A percentile compares a stretch with the other conserved stretches of the same genome.
phyloP scores from a whole-genome alignment of 108 stramenopile species.

The Stephanodiscus triporus region DNA sequence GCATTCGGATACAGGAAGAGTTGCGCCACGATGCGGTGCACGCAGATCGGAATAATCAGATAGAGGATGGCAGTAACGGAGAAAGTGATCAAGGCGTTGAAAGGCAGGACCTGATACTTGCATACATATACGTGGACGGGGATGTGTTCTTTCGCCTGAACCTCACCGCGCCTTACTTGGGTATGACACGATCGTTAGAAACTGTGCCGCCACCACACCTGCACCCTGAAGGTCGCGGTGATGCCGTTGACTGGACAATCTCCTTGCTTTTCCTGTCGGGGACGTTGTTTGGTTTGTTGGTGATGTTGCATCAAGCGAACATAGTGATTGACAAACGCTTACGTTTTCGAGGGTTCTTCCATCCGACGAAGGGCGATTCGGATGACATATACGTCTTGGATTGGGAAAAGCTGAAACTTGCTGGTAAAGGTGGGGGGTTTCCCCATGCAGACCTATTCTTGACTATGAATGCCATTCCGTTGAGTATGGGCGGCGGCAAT shows the following conservation, averaged over 20 bases:
- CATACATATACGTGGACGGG: conserved; percentile 78
- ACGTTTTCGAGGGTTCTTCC: conserved; percentile 42
- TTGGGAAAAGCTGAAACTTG: conserved; percentile 3
- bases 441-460: conserved; percentile 34
- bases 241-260: conserved; percentile 52
- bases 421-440: conserved; percentile 37
- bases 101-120: conserved; percentile 26
- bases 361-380: conserved; percentile 28
- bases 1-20: conserved; percentile 42
- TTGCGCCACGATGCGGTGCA: conserved; percentile 7
- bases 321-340: conserved; percentile 43
- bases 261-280: conserved; percentile 40
- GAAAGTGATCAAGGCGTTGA: conserved; percentile 6
- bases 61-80: conserved; percentile 15
- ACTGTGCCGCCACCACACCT: conserved; percentile 44
- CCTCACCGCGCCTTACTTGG: conserved; percentile 70
- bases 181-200: conserved; percentile 21
- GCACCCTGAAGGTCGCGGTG: conserved; percentile 42
- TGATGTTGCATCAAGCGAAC: conserved; percentile 48
- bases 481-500: conserved; percentile 40
- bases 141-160: conserved; percentile 70
- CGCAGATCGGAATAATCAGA: conserved; percentile 39
- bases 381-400: conserved; percentile 28
- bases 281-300: conserved; percentile 50
- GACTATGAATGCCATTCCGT: conserved; percentile 44